phyloP scores from a whole-genome alignment of 139 green algal genomes.

The Tetratostichococcus sp. region DNA sequence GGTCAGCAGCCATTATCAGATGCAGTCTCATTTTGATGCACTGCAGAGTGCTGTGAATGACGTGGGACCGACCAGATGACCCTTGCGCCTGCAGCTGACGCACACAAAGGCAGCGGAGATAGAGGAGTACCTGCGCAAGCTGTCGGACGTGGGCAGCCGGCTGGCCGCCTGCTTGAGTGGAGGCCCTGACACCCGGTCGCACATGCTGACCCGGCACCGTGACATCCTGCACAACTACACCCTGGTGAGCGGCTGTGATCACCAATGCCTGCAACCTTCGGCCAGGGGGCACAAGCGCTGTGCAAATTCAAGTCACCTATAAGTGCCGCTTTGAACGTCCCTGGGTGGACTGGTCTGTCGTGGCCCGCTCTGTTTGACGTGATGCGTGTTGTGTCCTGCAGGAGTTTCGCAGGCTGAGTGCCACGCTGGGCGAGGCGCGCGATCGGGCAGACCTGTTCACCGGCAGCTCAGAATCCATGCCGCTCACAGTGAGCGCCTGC shows the following conservation, averaged over 20 bases:
- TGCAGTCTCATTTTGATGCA: too few relatives aligned
- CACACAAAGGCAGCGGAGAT: constrained; percentile 69
- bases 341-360: too few relatives aligned
- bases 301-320: too few relatives aligned
- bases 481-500: too few relatives aligned
- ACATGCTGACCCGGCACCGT: constrained; percentile 86
- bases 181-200: constrained; percentile 58
- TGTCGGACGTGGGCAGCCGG: constrained; percentile 78
- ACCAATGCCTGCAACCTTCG: too few relatives aligned
- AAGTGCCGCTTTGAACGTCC: too few relatives aligned
- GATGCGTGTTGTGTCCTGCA: constrained; percentile 19
- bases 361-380: not conserved
- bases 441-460: constrained; percentile 72
- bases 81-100: constrained; percentile 41
- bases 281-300: too few relatives aligned
- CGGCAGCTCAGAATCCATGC: constrained; percentile 12
- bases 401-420: constrained; percentile 73
- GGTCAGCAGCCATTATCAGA: too few relatives aligned
- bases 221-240: constrained; percentile 91
- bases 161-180: constrained; percentile 60
- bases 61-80: too few relatives aligned
- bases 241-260: constrained; percentile 38
- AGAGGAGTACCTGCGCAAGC: constrained; percentile 64
- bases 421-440: constrained; percentile 50
- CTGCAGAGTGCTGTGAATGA: too few relatives aligned